phyloP scores from a whole-genome alignment of 2,329 filamentous ascomycete genomes.

The Ophiostoma himal-ulmi region DNA sequence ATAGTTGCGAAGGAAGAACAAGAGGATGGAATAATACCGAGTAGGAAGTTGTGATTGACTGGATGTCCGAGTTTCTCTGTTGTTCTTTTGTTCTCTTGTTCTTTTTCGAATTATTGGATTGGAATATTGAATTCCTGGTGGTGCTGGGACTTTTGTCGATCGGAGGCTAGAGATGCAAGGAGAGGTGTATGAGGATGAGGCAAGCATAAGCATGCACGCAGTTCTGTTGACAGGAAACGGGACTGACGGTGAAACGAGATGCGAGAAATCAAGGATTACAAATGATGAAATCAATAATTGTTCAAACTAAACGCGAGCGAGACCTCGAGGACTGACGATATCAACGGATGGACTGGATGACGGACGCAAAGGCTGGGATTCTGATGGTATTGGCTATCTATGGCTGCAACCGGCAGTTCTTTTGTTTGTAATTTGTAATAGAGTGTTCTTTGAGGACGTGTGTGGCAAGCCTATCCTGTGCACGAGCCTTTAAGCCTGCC shows the following conservation, averaged over 20 bases:
- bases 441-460: not conserved
- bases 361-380: not conserved
- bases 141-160: not conserved
- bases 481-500: not conserved
- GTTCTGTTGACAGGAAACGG: not conserved
- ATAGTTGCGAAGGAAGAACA: not conserved
- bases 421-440: not conserved
- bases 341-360: not conserved
- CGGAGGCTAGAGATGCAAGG: constrained; percentile 1
- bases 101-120: not conserved
- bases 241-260: not conserved
- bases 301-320: too few species aligned
- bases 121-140: not conserved
- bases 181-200: not conserved
- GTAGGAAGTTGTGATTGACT: not conserved
- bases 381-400: not conserved
- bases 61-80: not conserved
- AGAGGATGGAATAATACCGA: not conserved
- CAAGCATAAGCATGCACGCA: too few species aligned
- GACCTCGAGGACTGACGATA: not conserved
- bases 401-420: not conserved
- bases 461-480: not conserved
- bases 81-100: constrained; percentile 4
- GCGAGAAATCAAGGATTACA: not conserved
- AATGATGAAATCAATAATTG: not conserved